Evolutionary conservation across 345 rosid genomes (phyloP).

Genomic region (Syzygium oleosum): DNA sequence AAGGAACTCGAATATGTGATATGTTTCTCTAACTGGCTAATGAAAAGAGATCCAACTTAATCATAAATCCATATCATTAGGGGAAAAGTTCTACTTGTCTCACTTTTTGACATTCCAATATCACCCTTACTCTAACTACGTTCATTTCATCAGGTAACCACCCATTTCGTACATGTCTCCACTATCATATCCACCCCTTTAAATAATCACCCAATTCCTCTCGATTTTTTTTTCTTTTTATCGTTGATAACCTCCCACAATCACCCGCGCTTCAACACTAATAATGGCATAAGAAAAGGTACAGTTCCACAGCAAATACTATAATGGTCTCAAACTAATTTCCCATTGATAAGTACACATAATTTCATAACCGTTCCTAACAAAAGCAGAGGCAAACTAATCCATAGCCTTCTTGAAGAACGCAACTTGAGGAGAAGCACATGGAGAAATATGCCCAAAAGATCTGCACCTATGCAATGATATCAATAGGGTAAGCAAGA

Average conservation of each 20-base stretch:
- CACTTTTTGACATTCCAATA: neutral
- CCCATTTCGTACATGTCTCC: neutral
- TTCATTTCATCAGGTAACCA: neutral
- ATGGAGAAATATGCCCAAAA: neutral
- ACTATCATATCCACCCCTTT: neutral
- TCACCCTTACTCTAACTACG: neutral
- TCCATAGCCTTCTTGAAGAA: neutral
- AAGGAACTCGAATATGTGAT: neutral
- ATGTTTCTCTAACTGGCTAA: neutral
- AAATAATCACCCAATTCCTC: neutral
- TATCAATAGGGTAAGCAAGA: neutral
- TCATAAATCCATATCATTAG: neutral
- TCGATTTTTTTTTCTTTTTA: neutral
- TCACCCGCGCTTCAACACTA: neutral
- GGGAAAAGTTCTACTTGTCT: neutral
- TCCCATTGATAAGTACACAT: neutral
- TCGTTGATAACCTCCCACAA: neutral
- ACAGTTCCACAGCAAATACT: neutral
- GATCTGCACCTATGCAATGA: neutral
- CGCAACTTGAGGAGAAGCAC: neutral
- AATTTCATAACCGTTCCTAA: neutral
- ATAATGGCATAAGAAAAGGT: neutral
- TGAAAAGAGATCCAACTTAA: neutral
- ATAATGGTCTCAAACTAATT: neutral
- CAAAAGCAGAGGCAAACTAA: neutral